Evolutionary conservation across 768 basidiomycete species (phyloP).

Genomic region (Leccinum disarticulatum): DNA sequence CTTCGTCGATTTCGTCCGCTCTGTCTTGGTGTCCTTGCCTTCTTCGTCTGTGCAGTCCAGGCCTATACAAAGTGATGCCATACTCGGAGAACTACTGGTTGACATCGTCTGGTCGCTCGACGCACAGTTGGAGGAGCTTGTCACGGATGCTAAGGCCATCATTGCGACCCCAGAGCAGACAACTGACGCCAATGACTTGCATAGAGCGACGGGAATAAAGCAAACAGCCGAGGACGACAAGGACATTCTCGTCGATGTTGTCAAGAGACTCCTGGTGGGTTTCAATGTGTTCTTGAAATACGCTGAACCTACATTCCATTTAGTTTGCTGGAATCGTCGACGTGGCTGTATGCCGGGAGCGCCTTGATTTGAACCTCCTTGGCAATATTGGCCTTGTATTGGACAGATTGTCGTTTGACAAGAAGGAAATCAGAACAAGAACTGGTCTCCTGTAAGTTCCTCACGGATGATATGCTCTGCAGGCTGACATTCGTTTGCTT

Average conservation of each 20-base stretch:
- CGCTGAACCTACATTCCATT: conserved; percentile 3
- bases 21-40: conserved; percentile 59
- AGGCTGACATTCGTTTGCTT: conserved; percentile 1
- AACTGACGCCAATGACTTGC: conserved; percentile 22
- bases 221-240: conserved; percentile 63
- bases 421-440: conserved; percentile 78
- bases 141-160: conserved; percentile 51
- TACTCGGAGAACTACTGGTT: conserved; percentile 69
- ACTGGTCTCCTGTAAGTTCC: conserved; percentile 76
- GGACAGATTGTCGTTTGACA: conserved; percentile 66
- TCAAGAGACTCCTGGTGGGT: conserved; percentile 60
- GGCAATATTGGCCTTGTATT: conserved; percentile 63
- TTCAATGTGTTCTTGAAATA: neutral
- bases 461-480: neutral
- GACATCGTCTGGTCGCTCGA: conserved; percentile 85
- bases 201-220: conserved; percentile 44
- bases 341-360: conserved; percentile 64
- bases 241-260: conserved; percentile 53
- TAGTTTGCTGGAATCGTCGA: conserved; percentile 61
- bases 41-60: conserved; percentile 51
- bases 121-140: conserved; percentile 68
- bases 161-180: conserved; percentile 34
- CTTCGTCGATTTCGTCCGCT: conserved; percentile 65
- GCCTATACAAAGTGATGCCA: conserved; percentile 40
- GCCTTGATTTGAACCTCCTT: conserved; percentile 66